Percentiles rank a stretch among this genome's conserved stretches.
These are phyloP conservation scores for Rosa chinensis DNA, from an alignment of 306 rosid genomes.

Conservation along the genomic window DNA sequence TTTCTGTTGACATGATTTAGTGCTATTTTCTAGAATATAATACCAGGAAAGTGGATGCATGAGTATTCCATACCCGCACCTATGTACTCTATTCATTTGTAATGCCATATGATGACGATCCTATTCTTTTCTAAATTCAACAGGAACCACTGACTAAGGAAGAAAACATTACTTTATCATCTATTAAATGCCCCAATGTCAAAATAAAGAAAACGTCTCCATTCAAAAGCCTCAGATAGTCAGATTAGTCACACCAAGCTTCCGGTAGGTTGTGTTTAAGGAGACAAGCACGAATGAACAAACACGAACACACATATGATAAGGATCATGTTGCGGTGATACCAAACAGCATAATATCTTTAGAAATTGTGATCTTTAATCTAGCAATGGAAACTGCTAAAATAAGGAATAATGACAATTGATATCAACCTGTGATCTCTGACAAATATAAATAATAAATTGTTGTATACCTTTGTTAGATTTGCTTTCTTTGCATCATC, in stretches of 20 bases:
- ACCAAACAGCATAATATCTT: not conserved
- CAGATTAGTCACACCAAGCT: not conserved
- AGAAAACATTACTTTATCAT: not conserved
- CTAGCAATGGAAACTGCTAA: not conserved
- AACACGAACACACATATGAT: not conserved
- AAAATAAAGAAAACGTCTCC: not conserved
- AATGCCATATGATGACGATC: too few species aligned
- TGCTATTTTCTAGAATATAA: too few species aligned
- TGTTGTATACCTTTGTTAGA: conserved; percentile 62
- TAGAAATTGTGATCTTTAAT: not conserved
- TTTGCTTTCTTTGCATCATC: conserved; percentile 64
- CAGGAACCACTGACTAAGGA: not conserved
- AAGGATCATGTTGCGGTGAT: not conserved
- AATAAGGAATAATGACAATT: not conserved
- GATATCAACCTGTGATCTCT: not conserved
- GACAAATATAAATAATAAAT: not conserved
- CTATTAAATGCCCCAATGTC: conserved; percentile 8
- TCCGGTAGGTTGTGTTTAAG: not conserved
- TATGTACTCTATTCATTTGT: too few species aligned
- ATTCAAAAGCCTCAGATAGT: not conserved
- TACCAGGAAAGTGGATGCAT: too few species aligned
- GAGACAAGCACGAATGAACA: not conserved
- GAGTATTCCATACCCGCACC: too few species aligned
- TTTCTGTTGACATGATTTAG: not conserved
- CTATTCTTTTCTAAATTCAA: not conserved